A percentile compares a stretch with the other conserved stretches of the same genome.
phyloP scores from a whole-genome alignment of 306 rosid species.

The Medicago ruthenica region DNA sequence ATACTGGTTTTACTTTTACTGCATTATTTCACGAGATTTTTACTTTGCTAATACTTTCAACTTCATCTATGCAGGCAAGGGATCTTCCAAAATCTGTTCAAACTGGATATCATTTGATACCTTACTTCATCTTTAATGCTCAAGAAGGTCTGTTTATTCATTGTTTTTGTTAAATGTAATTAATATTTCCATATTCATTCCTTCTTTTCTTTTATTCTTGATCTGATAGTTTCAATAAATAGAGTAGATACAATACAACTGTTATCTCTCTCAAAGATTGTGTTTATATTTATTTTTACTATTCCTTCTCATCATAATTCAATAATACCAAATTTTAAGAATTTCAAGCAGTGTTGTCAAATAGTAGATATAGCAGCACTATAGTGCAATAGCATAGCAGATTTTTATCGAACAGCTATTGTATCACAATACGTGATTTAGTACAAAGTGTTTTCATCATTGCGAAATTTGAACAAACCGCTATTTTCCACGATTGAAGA shows the following conservation, averaged over 20 bases:
- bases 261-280: no score
- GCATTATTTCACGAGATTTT: slow-evolving; percentile 30
- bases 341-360: background rate
- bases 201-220: background rate
- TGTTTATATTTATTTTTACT: background rate
- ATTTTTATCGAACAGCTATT: no score
- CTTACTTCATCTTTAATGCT: slow-evolving; percentile 89
- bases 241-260: background rate
- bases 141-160: slow-evolving; percentile 76
- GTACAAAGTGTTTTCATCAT: no score
- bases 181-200: background rate
- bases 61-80: slow-evolving; percentile 72
- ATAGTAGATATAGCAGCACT: background rate
- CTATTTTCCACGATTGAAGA: background rate
- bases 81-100: slow-evolving; percentile 86
- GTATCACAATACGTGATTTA: no score
- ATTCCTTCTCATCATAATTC: background rate
- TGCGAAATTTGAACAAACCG: background rate
- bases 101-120: slow-evolving; percentile 81
- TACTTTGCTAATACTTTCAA: slow-evolving; percentile 31
- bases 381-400: background rate
- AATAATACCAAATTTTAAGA: background rate
- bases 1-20: slow-evolving; percentile 7
- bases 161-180: slow-evolving; percentile 23
- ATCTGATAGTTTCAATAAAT: background rate